These are phyloP conservation scores for Radiomyces spectabilis DNA, from an alignment of 192 early-diverging fungal genomes.

Conservation along the genomic window DNA sequence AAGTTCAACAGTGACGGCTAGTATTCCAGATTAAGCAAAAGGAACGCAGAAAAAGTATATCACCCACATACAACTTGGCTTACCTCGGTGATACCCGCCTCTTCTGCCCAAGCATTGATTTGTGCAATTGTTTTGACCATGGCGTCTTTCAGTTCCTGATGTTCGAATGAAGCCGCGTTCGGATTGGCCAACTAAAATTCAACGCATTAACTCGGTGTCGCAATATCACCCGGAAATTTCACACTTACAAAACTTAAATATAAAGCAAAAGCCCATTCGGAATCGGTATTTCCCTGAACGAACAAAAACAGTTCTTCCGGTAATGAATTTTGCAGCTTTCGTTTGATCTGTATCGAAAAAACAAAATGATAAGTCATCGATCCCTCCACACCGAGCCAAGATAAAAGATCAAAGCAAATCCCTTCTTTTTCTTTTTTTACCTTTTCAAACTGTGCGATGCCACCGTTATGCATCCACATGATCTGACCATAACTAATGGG, in stretches of 20 bases:
- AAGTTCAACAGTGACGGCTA: constrained; percentile 71
- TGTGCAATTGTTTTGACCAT: constrained; percentile 71
- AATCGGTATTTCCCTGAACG: constrained; percentile 74
- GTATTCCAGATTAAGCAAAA: no score
- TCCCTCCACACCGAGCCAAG: no score
- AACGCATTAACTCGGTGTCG: background rate
- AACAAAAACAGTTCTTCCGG: constrained; percentile 60
- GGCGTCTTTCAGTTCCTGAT: constrained; percentile 54
- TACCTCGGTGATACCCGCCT: constrained; percentile 47
- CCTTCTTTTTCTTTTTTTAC: constrained; percentile 12
- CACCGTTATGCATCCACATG: constrained; percentile 83
- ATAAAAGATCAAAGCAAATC: background rate
- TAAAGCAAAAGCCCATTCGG: constrained; percentile 75
- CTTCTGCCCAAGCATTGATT: constrained; percentile 63
- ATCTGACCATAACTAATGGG: constrained; percentile 45
- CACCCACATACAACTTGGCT: no score
- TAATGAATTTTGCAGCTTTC: constrained; percentile 52
- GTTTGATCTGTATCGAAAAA: constrained; percentile 47
- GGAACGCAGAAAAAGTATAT: no score
- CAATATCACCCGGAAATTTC: background rate
- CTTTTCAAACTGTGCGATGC: constrained; percentile 55
- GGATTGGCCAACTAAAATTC: constrained; percentile 29
- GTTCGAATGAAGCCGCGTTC: constrained; percentile 42
- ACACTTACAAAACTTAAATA: constrained; percentile 62
- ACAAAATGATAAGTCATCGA: no score